Percentiles rank a stretch among this genome's conserved stretches.
These are phyloP conservation scores for Fraxinus platypoda DNA, from an alignment of 305 asterid species.

Conservation along the genomic window DNA sequence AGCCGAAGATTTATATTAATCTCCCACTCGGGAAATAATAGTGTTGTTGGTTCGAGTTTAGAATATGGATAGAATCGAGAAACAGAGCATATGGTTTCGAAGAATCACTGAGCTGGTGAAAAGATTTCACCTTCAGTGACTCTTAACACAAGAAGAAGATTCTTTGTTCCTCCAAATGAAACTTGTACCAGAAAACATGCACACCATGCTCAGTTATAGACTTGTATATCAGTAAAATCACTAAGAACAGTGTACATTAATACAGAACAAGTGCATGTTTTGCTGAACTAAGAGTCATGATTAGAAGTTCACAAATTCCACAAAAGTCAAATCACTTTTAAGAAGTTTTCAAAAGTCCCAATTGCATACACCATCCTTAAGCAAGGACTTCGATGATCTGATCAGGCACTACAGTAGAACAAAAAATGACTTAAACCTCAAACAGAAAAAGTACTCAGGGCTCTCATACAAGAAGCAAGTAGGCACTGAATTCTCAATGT, in stretches of 20 bases:
- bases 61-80: not conserved
- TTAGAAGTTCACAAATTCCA: not conserved
- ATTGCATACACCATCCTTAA: not conserved
- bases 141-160: no score
- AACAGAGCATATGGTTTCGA: not conserved
- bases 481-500: not conserved
- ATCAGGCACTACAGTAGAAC: not conserved
- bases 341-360: not conserved
- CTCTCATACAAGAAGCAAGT: not conserved
- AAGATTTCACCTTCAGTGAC: not conserved
- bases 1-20: not conserved
- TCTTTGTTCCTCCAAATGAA: not conserved
- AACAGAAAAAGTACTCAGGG: not conserved
- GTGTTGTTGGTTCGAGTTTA: not conserved
- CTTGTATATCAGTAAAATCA: not conserved
- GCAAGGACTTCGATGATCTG: not conserved
- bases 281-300: not conserved
- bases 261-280: not conserved
- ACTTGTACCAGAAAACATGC: not conserved
- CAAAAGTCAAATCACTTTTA: not conserved
- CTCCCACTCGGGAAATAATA: not conserved
- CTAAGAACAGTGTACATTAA: not conserved
- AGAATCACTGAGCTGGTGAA: not conserved
- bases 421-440: not conserved
- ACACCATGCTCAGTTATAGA: not conserved